Conservation (phyloP, 2,329 filamentous ascomycete species). For the Calonectria fujianensis region DNA sequence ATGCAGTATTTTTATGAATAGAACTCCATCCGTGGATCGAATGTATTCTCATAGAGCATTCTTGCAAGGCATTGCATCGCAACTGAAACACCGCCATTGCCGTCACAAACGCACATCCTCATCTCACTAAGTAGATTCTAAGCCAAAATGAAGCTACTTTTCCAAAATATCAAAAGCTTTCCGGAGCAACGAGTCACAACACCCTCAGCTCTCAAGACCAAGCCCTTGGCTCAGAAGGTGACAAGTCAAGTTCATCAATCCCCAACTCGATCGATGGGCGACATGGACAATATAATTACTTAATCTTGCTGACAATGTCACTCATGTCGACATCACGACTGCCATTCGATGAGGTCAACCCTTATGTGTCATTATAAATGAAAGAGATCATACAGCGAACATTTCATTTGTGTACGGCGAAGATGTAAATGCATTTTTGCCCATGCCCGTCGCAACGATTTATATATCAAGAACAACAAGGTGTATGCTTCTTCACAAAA, state of each 20-base stretch:
- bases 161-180: background rate
- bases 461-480: constrained; percentile 81
- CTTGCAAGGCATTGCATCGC: background rate
- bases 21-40: background rate
- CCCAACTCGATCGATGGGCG: constrained; percentile 60
- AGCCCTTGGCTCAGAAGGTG: background rate
- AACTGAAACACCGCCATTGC: background rate
- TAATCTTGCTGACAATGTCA: constrained; percentile 77
- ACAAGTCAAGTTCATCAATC: background rate
- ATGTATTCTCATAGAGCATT: background rate
- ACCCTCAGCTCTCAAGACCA: background rate
- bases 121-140: constrained; percentile 16
- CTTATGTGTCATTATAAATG: constrained; percentile 79
- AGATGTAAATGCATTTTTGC: constrained; percentile 79
- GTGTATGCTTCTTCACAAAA: constrained; percentile 66
- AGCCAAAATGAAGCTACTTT: constrained; percentile 4
- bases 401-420: constrained; percentile 82
- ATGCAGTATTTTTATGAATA: background rate
- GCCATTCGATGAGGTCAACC: constrained; percentile 82
- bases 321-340: constrained; percentile 78
- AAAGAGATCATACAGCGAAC: constrained; percentile 74
- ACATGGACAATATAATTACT: constrained; percentile 77
- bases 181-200: background rate
- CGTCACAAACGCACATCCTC: background rate
- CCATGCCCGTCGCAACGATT: constrained; percentile 77